Evolutionary conservation across 345 rosid genomes (phyloP).

Genomic region (Anastatica hierochuntica): DNA sequence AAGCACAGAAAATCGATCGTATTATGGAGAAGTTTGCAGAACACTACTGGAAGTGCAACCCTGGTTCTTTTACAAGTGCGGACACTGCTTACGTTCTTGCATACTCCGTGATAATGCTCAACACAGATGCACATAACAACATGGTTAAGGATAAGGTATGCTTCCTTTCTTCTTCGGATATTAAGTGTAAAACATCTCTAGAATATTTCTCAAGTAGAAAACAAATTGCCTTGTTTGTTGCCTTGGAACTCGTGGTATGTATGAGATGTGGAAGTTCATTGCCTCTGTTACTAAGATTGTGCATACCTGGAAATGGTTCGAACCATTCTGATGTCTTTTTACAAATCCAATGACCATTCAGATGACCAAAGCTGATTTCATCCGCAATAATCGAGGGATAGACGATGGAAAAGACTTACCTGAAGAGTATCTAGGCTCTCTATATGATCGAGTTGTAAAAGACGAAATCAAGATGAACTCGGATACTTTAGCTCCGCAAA

Average conservation of each 20-base stretch:
- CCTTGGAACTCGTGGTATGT: neutral
- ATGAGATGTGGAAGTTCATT: neutral
- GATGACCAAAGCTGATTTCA: conserved; percentile 92
- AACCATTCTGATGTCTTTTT: conserved; percentile 25
- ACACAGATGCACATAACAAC: conserved; percentile 93
- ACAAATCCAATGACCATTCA: conserved; percentile 27
- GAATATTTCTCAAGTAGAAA: neutral
- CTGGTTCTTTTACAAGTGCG: conserved; percentile 84
- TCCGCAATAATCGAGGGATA: conserved; percentile 84
- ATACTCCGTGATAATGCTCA: conserved; percentile 92
- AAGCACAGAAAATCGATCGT: conserved; percentile 95
- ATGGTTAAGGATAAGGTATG: conserved; percentile 97
- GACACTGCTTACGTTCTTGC: conserved; percentile 98
- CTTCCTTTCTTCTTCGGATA: neutral
- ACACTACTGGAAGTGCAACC: conserved; percentile 91
- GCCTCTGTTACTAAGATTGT: conserved; percentile 4
- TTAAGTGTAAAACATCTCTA: no score
- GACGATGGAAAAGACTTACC: conserved; percentile 94
- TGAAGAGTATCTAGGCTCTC: conserved; percentile 71
- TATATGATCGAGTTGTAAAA: conserved; percentile 83
- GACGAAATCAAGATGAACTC: conserved; percentile 91
- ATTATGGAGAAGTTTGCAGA: conserved; percentile 98
- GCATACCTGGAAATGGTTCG: neutral
- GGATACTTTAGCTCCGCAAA: conserved; percentile 65
- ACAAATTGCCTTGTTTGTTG: neutral